Evolutionary conservation across 257 asterid genomes (phyloP).

Genomic region (Vinca minor): DNA sequence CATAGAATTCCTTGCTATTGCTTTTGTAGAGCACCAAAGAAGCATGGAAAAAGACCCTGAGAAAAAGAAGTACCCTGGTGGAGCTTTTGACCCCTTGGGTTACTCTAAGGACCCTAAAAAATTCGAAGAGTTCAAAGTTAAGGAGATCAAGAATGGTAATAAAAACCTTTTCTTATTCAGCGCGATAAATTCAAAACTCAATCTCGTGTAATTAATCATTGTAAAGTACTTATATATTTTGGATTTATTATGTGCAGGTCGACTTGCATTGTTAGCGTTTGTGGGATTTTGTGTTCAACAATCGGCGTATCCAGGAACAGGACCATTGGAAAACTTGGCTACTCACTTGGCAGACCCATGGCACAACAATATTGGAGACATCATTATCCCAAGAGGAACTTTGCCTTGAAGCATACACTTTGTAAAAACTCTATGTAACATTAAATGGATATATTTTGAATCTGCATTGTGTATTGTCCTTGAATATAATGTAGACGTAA

Average conservation of each 20-base stretch:
- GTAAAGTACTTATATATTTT: too few species aligned
- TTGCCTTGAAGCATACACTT: conserved; percentile 22
- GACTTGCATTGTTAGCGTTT: conserved; percentile 75
- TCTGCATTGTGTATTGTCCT: neutral
- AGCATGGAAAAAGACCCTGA: conserved; percentile 89
- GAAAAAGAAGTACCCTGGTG: conserved; percentile 96
- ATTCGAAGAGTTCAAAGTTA: conserved; percentile 64
- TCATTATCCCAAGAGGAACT: conserved; percentile 49
- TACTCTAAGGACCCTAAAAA: conserved; percentile 82
- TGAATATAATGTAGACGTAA: conserved; percentile 1
- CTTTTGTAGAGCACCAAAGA: conserved; percentile 93
- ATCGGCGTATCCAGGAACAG: conserved; percentile 88
- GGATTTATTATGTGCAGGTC: conserved; percentile 28
- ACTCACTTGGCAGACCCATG: conserved; percentile 91
- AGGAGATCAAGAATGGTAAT: conserved; percentile 87
- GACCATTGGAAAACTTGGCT: conserved; percentile 91
- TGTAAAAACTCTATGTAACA: conserved; percentile 14
- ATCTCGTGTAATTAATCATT: too few species aligned
- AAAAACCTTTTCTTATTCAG: too few species aligned
- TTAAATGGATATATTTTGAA: neutral
- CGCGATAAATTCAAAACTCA: too few species aligned
- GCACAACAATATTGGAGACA: conserved; percentile 94
- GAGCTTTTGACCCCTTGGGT: conserved; percentile 90
- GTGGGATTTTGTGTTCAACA: conserved; percentile 88
- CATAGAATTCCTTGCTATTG: conserved; percentile 73